phyloP scores from a whole-genome alignment of 257 asterid species.

The Solanum corneliomulleri region DNA sequence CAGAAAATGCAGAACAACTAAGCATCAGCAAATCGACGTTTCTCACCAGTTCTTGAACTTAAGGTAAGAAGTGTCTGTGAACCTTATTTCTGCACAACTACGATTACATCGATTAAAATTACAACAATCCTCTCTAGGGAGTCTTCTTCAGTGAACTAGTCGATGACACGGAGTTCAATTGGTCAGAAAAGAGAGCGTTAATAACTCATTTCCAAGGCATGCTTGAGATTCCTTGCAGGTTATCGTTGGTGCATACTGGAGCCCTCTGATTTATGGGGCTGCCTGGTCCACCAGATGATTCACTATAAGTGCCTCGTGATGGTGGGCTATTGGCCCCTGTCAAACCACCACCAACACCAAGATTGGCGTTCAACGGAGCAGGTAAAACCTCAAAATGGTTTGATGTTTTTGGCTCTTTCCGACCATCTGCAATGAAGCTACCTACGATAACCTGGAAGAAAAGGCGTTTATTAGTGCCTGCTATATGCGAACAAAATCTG shows the following conservation, averaged over 20 bases:
- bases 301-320: not conserved
- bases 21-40: not conserved
- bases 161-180: not conserved
- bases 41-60: not conserved
- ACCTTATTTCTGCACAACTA: not conserved
- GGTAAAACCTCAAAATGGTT: not conserved
- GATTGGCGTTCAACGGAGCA: not conserved
- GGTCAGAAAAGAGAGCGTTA: not conserved
- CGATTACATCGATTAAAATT: not conserved
- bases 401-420: not conserved
- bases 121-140: not conserved
- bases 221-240: not conserved
- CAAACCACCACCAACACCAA: not conserved
- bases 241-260: not conserved
- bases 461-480: not conserved
- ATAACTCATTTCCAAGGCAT: not conserved
- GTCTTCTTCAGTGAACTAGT: not conserved
- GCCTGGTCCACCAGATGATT: not conserved
- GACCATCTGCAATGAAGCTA: not conserved
- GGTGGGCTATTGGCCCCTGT: not conserved
- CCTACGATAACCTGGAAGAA: not conserved
- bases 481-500: not conserved
- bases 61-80: not conserved
- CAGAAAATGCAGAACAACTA: not conserved
- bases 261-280: not conserved